Base-by-base conservation (phyloP, 176 grass and related monocot species). In the Oryza glaberrima region DNA sequence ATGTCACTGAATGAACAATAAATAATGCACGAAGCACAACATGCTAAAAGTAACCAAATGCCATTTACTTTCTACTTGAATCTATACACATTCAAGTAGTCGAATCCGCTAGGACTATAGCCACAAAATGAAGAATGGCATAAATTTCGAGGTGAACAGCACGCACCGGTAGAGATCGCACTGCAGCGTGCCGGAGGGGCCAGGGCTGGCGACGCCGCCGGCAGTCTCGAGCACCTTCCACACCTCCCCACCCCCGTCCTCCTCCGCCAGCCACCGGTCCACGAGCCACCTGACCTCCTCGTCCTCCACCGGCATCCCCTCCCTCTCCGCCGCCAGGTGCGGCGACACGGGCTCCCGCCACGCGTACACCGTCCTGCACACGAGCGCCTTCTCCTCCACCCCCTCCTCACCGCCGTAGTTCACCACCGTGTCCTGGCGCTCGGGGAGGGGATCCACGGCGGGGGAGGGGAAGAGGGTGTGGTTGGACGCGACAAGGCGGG, bases 191-290 rank as follows among this genome's bases (percentile, higher is more conserved):
- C 96, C 96, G 0, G 87, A 93, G 9, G 93, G 80, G 20, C 93
- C 87, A 4, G 95, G 93, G 83, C 96, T 98, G 7, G 93, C 91
- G 6, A 92, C 96, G 22, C 91, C 96, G 16, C 96, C 96, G 16
- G 96, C 96, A 0, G 96, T 94, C 82, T 98, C 96, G 47, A 98
- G 75, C 72, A 98, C n/a, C 83, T 90, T 95, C 93, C 96, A 98
- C 66, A 88, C 80, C 22, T 73, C 72, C 25, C 69, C 82, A 69
- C 77, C 80, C 28, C 38, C 43, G 9, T 75, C 61, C 15, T 84
- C 82, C 34, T 36, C 35, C 40, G 72, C 6, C 77, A 98, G 83
- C 85, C 81, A 95, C 77, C 58, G 70, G 16, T 72, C 91, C 73
- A 98, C 73, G 65, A 76, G 76, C 19, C 78, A 81, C 80, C 91